These are phyloP conservation scores for Leptographium galeiforme DNA, from an alignment of 2,329 filamentous ascomycete species.

Conservation along the genomic window DNA sequence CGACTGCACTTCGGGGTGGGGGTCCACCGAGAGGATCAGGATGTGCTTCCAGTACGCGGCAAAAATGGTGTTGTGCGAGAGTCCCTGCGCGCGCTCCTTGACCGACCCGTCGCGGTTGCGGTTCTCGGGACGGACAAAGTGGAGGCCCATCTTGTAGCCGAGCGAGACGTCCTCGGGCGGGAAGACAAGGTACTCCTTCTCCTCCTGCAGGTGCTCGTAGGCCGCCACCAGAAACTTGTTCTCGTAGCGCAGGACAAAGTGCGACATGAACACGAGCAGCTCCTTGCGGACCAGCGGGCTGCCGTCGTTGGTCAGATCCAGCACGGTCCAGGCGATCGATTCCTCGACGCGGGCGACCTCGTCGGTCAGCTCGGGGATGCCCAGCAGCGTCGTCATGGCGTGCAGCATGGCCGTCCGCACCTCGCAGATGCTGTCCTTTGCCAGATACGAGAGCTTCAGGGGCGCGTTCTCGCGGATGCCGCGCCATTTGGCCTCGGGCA, in stretches of 20 bases:
- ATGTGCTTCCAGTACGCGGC: slow-evolving; percentile 90
- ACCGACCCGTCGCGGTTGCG: slow-evolving; percentile 44
- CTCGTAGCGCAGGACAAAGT: slow-evolving; percentile 80
- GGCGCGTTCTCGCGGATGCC: slow-evolving; percentile 85
- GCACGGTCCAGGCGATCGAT: slow-evolving; percentile 72
- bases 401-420: slow-evolving; percentile 88
- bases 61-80: slow-evolving; percentile 82
- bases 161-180: slow-evolving; percentile 36
- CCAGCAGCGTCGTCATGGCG: slow-evolving; percentile 85
- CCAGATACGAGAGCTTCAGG: slow-evolving; percentile 63
- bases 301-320: slow-evolving; percentile 87
- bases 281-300: slow-evolving; percentile 91
- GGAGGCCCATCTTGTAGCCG: slow-evolving; percentile 48
- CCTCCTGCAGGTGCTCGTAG: slow-evolving; percentile 79
- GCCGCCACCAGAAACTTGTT: slow-evolving; percentile 85
- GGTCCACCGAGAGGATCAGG: slow-evolving; percentile 81
- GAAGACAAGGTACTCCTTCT: slow-evolving; percentile 54
- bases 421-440: slow-evolving; percentile 78
- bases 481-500: slow-evolving; percentile 87
- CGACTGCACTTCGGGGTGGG: slow-evolving; percentile 81
- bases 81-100: slow-evolving; percentile 40
- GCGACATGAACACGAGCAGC: slow-evolving; percentile 82
- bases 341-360: slow-evolving; percentile 87
- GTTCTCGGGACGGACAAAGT: slow-evolving; percentile 43
- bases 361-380: slow-evolving; percentile 82